Percentiles rank a stretch among this genome's conserved stretches.
Conservation (phyloP, 352 stramenopile species). For the Phytophthora tentaculata region DNA sequence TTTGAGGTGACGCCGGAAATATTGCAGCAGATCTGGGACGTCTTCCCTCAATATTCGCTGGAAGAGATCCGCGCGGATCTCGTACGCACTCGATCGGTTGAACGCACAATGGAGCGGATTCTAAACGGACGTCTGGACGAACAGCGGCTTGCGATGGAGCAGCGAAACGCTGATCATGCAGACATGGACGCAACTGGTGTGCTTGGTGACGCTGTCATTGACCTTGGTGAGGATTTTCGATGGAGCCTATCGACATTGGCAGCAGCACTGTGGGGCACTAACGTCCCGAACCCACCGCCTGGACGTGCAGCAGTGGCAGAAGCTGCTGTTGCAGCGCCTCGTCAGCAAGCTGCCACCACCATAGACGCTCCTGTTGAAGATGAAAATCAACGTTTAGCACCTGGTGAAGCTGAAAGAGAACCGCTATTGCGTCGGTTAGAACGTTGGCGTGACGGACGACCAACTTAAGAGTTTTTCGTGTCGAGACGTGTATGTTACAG, state of each 20-base stretch:
- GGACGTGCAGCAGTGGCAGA: not conserved
- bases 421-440: conserved; percentile 27
- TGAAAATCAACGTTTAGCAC: conserved; percentile 4
- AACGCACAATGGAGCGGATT: conserved; percentile 80
- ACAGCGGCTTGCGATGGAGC: conserved; percentile 37
- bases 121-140: conserved; percentile 58
- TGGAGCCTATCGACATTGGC: conserved; percentile 50
- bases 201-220: conserved; percentile 43
- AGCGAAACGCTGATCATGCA: conserved; percentile 21
- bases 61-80: conserved; percentile 68
- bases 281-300: not conserved
- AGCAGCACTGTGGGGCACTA: conserved; percentile 36
- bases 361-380: not conserved
- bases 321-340: not conserved
- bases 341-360: conserved; percentile 11
- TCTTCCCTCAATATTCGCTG: conserved; percentile 74
- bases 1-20: conserved; percentile 75
- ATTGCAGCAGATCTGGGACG: conserved; percentile 74
- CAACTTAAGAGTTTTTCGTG: conserved; percentile 10
- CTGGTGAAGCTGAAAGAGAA: conserved; percentile 21
- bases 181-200: conserved; percentile 32
- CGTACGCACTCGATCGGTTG: conserved; percentile 56
- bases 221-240: conserved; percentile 45
- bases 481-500: too few relatives aligned
- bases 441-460: conserved; percentile 9